Conservation (phyloP, 1,284 basidiomycete genomes). For the Leccinum holopus region DNA sequence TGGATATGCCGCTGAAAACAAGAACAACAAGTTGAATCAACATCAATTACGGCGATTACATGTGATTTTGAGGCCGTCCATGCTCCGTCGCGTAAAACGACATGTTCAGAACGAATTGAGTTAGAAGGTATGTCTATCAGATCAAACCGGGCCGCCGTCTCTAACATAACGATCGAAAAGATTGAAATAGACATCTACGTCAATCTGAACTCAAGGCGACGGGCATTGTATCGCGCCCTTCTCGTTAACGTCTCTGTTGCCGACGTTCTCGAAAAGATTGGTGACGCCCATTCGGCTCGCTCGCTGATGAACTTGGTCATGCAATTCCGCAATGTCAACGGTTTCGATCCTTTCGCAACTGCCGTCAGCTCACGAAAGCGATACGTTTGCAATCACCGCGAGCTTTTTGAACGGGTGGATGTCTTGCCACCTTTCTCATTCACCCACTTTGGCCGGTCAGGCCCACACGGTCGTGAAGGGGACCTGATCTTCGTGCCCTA, state of each 20-base stretch:
- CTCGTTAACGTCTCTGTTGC: constrained; percentile 93
- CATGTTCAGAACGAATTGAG: constrained; percentile 98
- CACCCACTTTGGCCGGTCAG: constrained; percentile 79
- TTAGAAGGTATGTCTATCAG: constrained; percentile 72
- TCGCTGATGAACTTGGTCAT: constrained; percentile 99
- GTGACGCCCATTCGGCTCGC: constrained; percentile 87
- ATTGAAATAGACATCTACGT: constrained; percentile 97
- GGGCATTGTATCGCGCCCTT: constrained; percentile 86
- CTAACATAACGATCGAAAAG: constrained; percentile 40
- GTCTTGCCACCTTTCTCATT: constrained; percentile 94
- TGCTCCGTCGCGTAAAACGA: constrained; percentile 33
- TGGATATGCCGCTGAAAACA: constrained; percentile 92
- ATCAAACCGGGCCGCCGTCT: background rate
- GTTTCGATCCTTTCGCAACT: constrained; percentile 1
- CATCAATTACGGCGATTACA: constrained; percentile 94
- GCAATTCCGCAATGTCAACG: constrained; percentile 93
- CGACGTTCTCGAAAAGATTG: constrained; percentile 89
- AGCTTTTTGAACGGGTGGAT: constrained; percentile 97
- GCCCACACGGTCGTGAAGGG: constrained; percentile 80
- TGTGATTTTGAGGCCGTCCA: constrained; percentile 99
- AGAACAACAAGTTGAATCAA: constrained; percentile 89
- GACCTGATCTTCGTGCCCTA: constrained; percentile 83
- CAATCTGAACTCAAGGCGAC: constrained; percentile 69
- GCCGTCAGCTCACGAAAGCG: constrained; percentile 7
- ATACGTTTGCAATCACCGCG: constrained; percentile 97